Conservation (phyloP, 768 basidiomycete species). For the Trametes gibbosa region DNA sequence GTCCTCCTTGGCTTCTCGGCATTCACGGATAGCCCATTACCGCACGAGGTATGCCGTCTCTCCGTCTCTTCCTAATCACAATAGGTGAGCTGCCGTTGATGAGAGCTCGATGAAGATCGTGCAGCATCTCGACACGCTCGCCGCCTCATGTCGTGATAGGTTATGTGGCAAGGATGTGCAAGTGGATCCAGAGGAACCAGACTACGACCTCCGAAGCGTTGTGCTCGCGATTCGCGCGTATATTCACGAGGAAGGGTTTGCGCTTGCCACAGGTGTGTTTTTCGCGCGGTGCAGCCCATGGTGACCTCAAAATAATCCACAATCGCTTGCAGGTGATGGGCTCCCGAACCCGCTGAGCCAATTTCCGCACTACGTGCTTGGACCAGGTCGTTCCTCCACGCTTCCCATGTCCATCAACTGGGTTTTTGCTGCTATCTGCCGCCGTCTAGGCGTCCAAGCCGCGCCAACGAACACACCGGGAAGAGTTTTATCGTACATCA, state of each 20-base stretch:
- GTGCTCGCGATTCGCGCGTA: slow-evolving; percentile 48
- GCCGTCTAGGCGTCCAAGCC: slow-evolving; percentile 49
- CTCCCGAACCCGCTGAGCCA: slow-evolving; percentile 49
- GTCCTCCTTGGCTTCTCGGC: slow-evolving; percentile 50
- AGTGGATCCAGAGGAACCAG: slow-evolving; percentile 31
- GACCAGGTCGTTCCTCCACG: slow-evolving; percentile 34
- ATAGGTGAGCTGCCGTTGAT: background rate
- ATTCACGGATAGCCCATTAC: slow-evolving; percentile 43
- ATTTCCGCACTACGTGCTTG: slow-evolving; percentile 60
- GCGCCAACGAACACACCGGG: slow-evolving; percentile 56
- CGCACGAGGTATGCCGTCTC: slow-evolving; percentile 46
- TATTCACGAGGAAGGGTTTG: slow-evolving; percentile 49
- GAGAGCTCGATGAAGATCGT: background rate
- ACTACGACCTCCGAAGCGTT: slow-evolving; percentile 34
- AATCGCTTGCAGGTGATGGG: slow-evolving; percentile 28
- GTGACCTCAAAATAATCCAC: background rate
- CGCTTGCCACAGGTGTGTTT: slow-evolving; percentile 39
- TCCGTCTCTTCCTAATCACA: background rate
- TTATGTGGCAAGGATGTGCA: slow-evolving; percentile 31
- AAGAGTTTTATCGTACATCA: slow-evolving; percentile 52
- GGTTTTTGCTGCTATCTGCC: slow-evolving; percentile 53
- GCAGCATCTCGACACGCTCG: slow-evolving; percentile 38
- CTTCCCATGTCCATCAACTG: slow-evolving; percentile 62
- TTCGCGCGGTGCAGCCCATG: too few species aligned
- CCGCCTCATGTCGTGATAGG: slow-evolving; percentile 38